A percentile compares a stretch with the other conserved stretches of the same genome.
phyloP scores from a whole-genome alignment of 2,329 filamentous ascomycete species.

The Beauveria brongniartii region DNA sequence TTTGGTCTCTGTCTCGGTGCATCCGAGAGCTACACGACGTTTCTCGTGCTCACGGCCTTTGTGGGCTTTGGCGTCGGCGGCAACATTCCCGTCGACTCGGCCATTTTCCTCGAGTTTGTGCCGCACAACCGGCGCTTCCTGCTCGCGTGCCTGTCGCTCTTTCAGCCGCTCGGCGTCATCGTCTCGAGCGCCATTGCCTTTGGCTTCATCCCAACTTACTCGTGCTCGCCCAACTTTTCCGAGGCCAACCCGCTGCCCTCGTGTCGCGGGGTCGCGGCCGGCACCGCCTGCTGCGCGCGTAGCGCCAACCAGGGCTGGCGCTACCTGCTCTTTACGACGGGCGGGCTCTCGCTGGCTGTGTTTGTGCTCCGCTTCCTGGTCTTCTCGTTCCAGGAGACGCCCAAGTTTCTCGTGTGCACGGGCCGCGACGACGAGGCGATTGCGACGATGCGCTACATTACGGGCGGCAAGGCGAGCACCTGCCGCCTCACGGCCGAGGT shows the following conservation, averaged over 20 bases:
- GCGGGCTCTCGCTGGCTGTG: slow-evolving; percentile 34
- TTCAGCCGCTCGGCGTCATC: slow-evolving; percentile 48
- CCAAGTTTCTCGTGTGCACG: slow-evolving; percentile 36
- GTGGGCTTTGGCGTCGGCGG: slow-evolving; percentile 45
- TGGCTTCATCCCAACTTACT: slow-evolving; percentile 42
- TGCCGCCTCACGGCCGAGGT: slow-evolving; percentile 29
- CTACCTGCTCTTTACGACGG: slow-evolving; percentile 37
- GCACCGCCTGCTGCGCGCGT: slow-evolving; percentile 27
- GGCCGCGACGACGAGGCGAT: slow-evolving; percentile 39
- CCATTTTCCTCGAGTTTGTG: slow-evolving; percentile 48
- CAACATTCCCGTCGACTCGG: slow-evolving; percentile 48
- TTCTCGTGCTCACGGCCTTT: slow-evolving; percentile 45
- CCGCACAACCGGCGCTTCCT: slow-evolving; percentile 42
- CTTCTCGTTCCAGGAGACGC: slow-evolving; percentile 41
- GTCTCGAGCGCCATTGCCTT: slow-evolving; percentile 43
- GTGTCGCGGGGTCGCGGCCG: slow-evolving; percentile 27
- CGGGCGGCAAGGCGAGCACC: slow-evolving; percentile 28
- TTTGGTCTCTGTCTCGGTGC: slow-evolving; percentile 46
- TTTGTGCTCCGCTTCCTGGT: slow-evolving; percentile 36
- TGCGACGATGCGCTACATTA: slow-evolving; percentile 38
- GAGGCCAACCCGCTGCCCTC: slow-evolving; percentile 32
- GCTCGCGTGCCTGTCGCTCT: slow-evolving; percentile 43
- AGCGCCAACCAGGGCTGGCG: slow-evolving; percentile 43
- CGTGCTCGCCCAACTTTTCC: slow-evolving; percentile 43
- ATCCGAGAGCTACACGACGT: slow-evolving; percentile 39